A percentile compares a stretch with the other conserved stretches of the same genome.
These are phyloP conservation scores for Phlegmacium glaucopus DNA, from an alignment of 768 basidiomycete genomes.

Conservation along the genomic window DNA sequence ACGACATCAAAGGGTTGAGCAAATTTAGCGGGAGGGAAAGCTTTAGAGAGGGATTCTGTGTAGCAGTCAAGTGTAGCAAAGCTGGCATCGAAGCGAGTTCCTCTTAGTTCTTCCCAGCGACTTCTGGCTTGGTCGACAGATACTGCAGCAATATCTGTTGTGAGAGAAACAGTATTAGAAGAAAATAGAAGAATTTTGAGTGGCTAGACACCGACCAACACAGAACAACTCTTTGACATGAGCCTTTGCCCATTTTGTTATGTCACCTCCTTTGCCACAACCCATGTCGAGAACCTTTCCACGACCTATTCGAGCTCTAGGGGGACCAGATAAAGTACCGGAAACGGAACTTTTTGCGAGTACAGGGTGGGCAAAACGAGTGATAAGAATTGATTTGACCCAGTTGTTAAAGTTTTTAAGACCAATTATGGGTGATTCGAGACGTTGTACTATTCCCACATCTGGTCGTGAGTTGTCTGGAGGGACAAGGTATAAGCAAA, in stretches of 20 bases:
- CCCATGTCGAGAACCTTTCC: conserved; percentile 78
- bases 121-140: conserved; percentile 86
- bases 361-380: conserved; percentile 78
- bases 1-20: conserved; percentile 85
- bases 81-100: conserved; percentile 64
- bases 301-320: conserved; percentile 84
- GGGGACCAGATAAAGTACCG: conserved; percentile 22
- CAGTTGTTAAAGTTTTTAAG: conserved; percentile 99
- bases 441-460: conserved; percentile 79
- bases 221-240: conserved; percentile 75
- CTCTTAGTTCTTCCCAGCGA: conserved; percentile 56
- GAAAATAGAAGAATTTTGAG: not conserved
- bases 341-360: conserved; percentile 39
- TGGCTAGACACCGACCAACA: conserved; percentile 52
- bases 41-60: conserved; percentile 62
- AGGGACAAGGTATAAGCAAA: conserved; percentile 4
- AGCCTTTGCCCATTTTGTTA: conserved; percentile 93
- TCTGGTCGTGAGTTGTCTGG: conserved; percentile 93
- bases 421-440: conserved; percentile 91
- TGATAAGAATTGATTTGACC: conserved; percentile 97
- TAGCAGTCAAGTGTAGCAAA: conserved; percentile 93
- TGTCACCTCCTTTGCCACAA: conserved; percentile 97
- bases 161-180: not conserved
- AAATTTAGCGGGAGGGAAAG: conserved; percentile 60
- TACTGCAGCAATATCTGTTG: conserved; percentile 82